Base-by-base conservation (phyloP, 78 protist genomes). In the Isochrysis galbana region DNA sequence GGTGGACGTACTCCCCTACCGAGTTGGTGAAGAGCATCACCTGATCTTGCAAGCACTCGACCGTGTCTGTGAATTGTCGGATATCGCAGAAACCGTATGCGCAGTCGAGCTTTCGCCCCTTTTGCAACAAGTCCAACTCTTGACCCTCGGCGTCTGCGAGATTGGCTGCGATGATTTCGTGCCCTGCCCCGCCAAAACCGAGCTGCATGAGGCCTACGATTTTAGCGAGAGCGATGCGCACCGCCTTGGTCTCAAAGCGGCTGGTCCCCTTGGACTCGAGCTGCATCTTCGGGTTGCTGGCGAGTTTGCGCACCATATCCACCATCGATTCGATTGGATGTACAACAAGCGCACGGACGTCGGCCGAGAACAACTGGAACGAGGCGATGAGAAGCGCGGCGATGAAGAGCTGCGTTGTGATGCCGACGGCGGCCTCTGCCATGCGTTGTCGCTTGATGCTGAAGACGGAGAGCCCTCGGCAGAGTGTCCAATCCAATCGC, bases 111-210 rank as follows among this genome's bases (percentile, higher is more conserved):
- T 38, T 54, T 4, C 10, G 14, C 7, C 90, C 90, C n/a, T 0
- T 1, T 0, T 0, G 17, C 72, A 38, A 41, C 74, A 47, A 11
- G 74, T 86, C 46, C 36, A 46, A 1, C 42, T 47, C 47, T 0
- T 23, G n/a, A 21, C 42, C 21, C 19, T 72, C 90, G 10, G 45
- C 0, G 74, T 51, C 14, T 26, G 34, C n/a, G 48, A 86, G 46
- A 32, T 48, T 44, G 11, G 23, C 47, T 2, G 88, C 36, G 55
- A 80, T 70, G 48, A 70, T 29, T 19, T 42, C 41, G 69, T 41
- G n/a, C 39, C 92, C 92, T 2, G 92, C 82, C 5, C 5, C 83
- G 84, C 92, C 92, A n/a, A 89, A 67, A 1, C 92, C 92, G 38
- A 89, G 14, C 86, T 54, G 80, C 67, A 89, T 1, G 34, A 89